phyloP scores from a whole-genome alignment of 2,329 filamentous ascomycete species.

The Delphinella strobiligena region DNA sequence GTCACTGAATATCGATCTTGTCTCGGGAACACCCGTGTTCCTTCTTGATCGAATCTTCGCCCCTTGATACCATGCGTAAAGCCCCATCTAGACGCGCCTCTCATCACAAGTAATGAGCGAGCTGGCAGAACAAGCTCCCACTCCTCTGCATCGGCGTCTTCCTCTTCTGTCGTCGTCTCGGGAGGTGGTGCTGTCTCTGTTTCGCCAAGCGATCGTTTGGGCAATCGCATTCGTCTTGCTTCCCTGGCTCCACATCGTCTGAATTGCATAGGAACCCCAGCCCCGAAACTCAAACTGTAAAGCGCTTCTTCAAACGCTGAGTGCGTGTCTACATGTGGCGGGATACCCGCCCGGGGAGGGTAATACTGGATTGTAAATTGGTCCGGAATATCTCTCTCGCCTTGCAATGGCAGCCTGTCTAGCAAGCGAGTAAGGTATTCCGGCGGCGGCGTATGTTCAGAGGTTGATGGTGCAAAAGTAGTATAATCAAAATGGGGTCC shows the following conservation, averaged over 20 bases:
- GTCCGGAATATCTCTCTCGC: slow-evolving; percentile 3
- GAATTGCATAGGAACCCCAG: slow-evolving; percentile 3
- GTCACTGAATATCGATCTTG: slow-evolving; percentile 7
- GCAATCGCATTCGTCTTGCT: slow-evolving; percentile 3
- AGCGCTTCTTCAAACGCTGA: slow-evolving; percentile 7
- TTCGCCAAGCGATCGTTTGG: slow-evolving; percentile 5
- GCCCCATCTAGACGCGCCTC: slow-evolving; percentile 4
- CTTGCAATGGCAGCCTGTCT: slow-evolving; percentile 3
- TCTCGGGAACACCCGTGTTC: neutral
- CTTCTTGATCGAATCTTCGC: slow-evolving; percentile 4
- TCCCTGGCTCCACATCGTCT: slow-evolving; percentile 5
- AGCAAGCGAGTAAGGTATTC: slow-evolving; percentile 3
- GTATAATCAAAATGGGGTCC: slow-evolving; percentile 8
- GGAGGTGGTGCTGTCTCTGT: neutral
- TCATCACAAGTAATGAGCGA: slow-evolving; percentile 5
- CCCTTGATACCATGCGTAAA: slow-evolving; percentile 7
- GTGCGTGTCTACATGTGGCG: slow-evolving; percentile 8
- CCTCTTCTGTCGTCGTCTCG: neutral
- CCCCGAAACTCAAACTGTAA: slow-evolving; percentile 8
- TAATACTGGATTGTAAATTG: slow-evolving; percentile 7
- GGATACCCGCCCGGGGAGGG: slow-evolving; percentile 5
- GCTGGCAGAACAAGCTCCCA: slow-evolving; percentile 6
- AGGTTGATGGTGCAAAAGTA: slow-evolving; percentile 4
- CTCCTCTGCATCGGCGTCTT: slow-evolving; percentile 4
- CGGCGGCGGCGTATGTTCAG: slow-evolving; percentile 4